Evolutionary conservation across 129 eudicot genomes (phyloP), one percentile per base, ranked within the genome.

Genomic region (Rutidosis leptorrhynchoides): DNA sequence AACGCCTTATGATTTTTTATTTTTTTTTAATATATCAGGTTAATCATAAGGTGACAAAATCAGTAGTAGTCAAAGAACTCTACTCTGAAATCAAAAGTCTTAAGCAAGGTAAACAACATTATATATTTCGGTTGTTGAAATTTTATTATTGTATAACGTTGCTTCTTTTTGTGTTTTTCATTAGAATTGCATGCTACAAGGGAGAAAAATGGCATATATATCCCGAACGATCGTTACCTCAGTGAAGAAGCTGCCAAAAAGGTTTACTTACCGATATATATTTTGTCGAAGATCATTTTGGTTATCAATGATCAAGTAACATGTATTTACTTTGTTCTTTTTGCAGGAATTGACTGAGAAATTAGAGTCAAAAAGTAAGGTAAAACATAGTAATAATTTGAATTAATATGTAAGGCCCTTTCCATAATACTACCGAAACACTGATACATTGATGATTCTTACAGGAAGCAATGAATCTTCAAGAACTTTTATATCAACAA

Each of bases 101-200:
- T 63, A 85, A 85, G 56, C 83, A 73, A 79, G 91, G 91, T 85
- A 68, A 33, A 56, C 54, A 40, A 55, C 32, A 62, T 12, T 14
- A 0, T 32, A 19, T 33, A 65, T 24, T 26, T 42, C 58, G 32
- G 62, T 54, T 65, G 30, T 51, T 66, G 48, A 65, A 25, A 40
- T 12, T 23, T 40, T 66, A 24, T 33, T 46, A 21, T 30, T 30
- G 42, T 21, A 6, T 57, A 1, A n/a, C 5, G 7, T 7, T 42
- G 3, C 32, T 15, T 27, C 40, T 35, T 62, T 35, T n/a, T n/a
- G n/a, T n/a, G n/a, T n/a, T 29, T 65, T 10, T 77, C 58, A 52
- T 23, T 70, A 85, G 91, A 85, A 69, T 73, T 85, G 59, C 77
- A 85, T 76, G 87, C 86, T 62, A 78, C 87, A 40, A 79, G 87